A percentile compares a stretch with the other conserved stretches of the same genome.
Conservation (phyloP, 2,329 filamentous ascomycete genomes). For the Paecilomyces variotii region DNA sequence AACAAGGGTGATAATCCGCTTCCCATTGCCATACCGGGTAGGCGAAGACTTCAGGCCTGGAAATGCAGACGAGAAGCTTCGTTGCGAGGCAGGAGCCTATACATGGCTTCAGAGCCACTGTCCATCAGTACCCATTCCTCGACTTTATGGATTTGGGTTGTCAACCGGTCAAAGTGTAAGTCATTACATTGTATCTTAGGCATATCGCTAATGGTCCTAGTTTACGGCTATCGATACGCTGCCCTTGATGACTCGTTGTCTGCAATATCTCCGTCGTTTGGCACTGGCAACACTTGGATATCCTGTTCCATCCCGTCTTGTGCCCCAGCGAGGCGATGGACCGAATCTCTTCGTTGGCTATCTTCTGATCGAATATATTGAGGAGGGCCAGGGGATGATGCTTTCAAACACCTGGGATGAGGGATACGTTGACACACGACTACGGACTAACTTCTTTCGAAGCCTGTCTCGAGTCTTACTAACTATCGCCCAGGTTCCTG, state of each 20-base stretch:
- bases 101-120: constrained; percentile 32
- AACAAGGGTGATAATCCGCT: constrained; percentile 10
- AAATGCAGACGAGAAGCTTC: constrained; percentile 36
- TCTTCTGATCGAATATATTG: constrained; percentile 15
- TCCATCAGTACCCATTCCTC: constrained; percentile 27
- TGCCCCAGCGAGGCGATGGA: neutral
- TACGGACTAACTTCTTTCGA: constrained; percentile 15
- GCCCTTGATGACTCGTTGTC: neutral
- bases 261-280: neutral
- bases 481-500: constrained; percentile 9
- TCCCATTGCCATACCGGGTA: constrained; percentile 21
- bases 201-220: neutral
- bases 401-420: constrained; percentile 16
- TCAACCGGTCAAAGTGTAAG: constrained; percentile 17
- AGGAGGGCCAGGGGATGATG: constrained; percentile 11
- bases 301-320: neutral
- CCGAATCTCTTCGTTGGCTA: constrained; percentile 6
- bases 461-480: constrained; percentile 12
- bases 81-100: constrained; percentile 34
- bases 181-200: neutral
- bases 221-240: neutral
- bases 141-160: constrained; percentile 28
- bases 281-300: neutral
- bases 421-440: constrained; percentile 5
- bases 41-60: constrained; percentile 31